phyloP scores from a whole-genome alignment of 805 yeast genomes.

The Schwanniomyces occidentalis region DNA sequence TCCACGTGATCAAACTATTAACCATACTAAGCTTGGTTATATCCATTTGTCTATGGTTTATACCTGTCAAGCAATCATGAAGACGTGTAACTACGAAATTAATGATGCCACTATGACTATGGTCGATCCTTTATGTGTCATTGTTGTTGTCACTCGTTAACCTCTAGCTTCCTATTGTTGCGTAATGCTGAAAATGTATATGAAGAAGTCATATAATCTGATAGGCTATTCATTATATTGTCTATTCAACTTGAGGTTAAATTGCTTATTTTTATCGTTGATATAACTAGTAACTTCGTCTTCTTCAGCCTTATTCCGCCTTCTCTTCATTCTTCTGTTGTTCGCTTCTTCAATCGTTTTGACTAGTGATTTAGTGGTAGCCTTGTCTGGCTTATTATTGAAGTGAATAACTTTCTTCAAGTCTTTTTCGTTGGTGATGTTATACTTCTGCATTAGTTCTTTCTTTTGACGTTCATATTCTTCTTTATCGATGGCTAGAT shows the following conservation, averaged over 20 bases:
- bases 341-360: constrained; percentile 13
- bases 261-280: constrained; percentile 72
- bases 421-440: constrained; percentile 15
- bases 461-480: constrained; percentile 42
- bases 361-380: constrained; percentile 5
- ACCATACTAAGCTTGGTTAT: too few relatives aligned
- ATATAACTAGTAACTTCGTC: constrained; percentile 47
- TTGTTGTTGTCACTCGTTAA: too few relatives aligned
- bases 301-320: constrained; percentile 32
- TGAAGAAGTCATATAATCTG: too few relatives aligned
- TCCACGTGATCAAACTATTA: too few relatives aligned
- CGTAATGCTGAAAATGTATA: too few relatives aligned
- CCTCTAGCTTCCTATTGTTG: too few relatives aligned
- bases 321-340: constrained; percentile 29
- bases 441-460: constrained; percentile 20
- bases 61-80: too few relatives aligned
- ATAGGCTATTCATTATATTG: constrained; percentile 38
- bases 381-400: constrained; percentile 37
- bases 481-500: constrained; percentile 37
- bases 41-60: too few relatives aligned
- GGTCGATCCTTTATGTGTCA: too few relatives aligned
- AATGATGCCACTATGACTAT: too few relatives aligned
- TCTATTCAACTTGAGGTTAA: constrained; percentile 66
- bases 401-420: constrained; percentile 20
- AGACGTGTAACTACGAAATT: too few relatives aligned